phyloP scores from a whole-genome alignment of 2,329 filamentous ascomycete species.

The Fusarium tuaranense region DNA sequence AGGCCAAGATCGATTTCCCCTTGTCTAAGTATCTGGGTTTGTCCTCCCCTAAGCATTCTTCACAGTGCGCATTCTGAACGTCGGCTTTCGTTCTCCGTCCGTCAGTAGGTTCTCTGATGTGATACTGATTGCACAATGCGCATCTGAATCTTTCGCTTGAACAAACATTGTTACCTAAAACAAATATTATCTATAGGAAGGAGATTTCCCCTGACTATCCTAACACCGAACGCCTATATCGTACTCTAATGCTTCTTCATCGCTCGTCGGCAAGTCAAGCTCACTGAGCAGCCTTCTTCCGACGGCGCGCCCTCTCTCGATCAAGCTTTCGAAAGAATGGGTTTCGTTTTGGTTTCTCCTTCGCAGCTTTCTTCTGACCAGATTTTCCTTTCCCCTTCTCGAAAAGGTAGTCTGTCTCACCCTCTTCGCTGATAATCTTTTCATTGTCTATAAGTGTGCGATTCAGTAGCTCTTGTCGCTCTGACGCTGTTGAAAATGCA shows the following conservation, averaged over 20 bases:
- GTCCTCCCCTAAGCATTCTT: neutral
- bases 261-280: neutral
- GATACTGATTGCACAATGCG: neutral
- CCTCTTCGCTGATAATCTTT: slow-evolving; percentile 7
- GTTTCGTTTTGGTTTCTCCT: slow-evolving; percentile 27
- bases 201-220: neutral
- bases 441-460: slow-evolving; percentile 86
- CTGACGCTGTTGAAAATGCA: slow-evolving; percentile 77
- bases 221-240: neutral
- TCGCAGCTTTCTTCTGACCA: neutral
- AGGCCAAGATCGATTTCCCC: neutral
- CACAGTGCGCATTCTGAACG: neutral
- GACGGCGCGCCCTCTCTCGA: slow-evolving; percentile 23
- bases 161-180: neutral
- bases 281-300: neutral
- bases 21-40: neutral
- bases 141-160: neutral
- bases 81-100: neutral
- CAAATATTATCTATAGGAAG: neutral
- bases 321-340: slow-evolving; percentile 36
- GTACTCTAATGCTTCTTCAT: neutral
- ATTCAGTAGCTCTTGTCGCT: slow-evolving; percentile 82
- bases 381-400: neutral
- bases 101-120: neutral
- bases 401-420: slow-evolving; percentile 7